Conservation (phyloP, 2,329 filamentous ascomycete genomes). For the Phyllosticta citribraziliensis region DNA sequence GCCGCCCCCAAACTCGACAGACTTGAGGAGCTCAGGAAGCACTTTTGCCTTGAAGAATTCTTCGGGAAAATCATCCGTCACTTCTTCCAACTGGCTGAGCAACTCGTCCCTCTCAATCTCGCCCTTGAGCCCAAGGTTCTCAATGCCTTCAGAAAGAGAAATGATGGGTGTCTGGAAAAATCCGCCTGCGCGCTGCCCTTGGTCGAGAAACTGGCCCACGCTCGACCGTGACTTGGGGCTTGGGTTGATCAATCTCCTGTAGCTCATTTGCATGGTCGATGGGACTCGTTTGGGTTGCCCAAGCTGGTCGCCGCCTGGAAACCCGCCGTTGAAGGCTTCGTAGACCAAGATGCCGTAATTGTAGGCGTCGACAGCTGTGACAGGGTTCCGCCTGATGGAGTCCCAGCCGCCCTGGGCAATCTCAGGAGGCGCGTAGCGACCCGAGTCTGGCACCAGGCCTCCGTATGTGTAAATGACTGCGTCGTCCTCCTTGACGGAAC, state of each 20-base stretch:
- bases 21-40: conserved; percentile 90
- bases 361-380: conserved; percentile 78
- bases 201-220: conserved; percentile 77
- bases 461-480: conserved; percentile 88
- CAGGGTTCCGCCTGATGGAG: conserved; percentile 69
- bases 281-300: conserved; percentile 81
- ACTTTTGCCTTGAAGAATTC: conserved; percentile 98
- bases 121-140: conserved; percentile 81
- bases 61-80: conserved; percentile 90
- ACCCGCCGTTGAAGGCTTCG: conserved; percentile 86
- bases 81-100: conserved; percentile 61
- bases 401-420: conserved; percentile 85
- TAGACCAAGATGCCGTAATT: conserved; percentile 75
- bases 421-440: conserved; percentile 78
- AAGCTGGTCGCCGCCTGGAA: conserved; percentile 65
- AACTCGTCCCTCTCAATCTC: conserved; percentile 67
- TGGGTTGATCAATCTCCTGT: conserved; percentile 77
- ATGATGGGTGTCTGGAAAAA: conserved; percentile 94
- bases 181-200: conserved; percentile 68
- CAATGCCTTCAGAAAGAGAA: conserved; percentile 82
- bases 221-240: conserved; percentile 85
- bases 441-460: conserved; percentile 75
- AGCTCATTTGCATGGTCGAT: conserved; percentile 78
- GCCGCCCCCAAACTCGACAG: conserved; percentile 94
- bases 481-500: conserved; percentile 92